These are phyloP conservation scores for Bipolaris gigantea DNA, from an alignment of 2,329 filamentous ascomycete species.

Conservation along the genomic window DNA sequence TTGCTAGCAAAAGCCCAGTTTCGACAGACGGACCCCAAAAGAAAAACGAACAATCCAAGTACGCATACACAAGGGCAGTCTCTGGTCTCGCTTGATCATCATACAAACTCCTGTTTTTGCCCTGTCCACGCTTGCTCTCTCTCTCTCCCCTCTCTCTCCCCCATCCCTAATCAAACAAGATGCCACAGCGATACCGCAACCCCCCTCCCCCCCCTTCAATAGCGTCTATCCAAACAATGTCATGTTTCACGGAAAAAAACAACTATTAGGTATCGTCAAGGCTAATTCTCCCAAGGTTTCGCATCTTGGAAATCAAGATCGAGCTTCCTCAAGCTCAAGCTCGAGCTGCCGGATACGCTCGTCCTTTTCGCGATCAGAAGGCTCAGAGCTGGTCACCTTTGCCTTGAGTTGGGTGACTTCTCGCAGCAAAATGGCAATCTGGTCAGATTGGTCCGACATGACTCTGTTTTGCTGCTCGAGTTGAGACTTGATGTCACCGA, in stretches of 20 bases:
- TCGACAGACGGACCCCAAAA: constrained; percentile 8
- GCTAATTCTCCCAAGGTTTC: not conserved
- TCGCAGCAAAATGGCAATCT: constrained; percentile 73
- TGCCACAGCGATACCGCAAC: not conserved
- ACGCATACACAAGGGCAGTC: constrained; percentile 14
- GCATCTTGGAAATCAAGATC: constrained; percentile 30
- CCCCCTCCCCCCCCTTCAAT: not conserved
- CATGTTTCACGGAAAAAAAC: not conserved
- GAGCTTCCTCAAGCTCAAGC: constrained; percentile 47
- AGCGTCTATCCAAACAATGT: constrained; percentile 5
- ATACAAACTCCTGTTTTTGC: constrained; percentile 6
- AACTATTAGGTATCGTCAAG: not conserved
- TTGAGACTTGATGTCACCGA: constrained; percentile 76
- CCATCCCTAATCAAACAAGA: not conserved
- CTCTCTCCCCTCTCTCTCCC: not conserved
- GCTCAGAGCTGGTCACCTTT: constrained; percentile 58
- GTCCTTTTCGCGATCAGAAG: constrained; percentile 44
- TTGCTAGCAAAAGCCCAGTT: constrained; percentile 13
- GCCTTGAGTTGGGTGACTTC: constrained; percentile 66
- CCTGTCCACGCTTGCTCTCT: not conserved
- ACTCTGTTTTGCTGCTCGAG: constrained; percentile 77
- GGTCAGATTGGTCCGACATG: constrained; percentile 74
- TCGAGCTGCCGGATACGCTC: constrained; percentile 47
- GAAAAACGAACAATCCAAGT: constrained; percentile 2
- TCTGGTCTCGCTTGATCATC: constrained; percentile 9